Base-by-base conservation (phyloP, 1,284 basidiomycete species). In the Fistulinella staudtii region DNA sequence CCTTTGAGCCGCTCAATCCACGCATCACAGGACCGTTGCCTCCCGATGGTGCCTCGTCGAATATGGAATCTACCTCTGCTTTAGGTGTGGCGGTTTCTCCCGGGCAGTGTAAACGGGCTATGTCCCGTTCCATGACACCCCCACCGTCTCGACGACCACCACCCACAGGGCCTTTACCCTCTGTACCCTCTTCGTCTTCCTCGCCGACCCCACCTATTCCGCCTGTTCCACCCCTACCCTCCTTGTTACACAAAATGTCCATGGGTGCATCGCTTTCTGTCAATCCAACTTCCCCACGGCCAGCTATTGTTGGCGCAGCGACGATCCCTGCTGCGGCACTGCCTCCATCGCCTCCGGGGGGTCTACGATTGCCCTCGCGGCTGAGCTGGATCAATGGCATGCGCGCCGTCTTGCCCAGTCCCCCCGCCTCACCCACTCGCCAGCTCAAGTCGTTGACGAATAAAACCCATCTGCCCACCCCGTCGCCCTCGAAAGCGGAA, bases 321-420 rank as follows among this genome's bases (percentile, higher is more conserved):
- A 10, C 23, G 20, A 52, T 47, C 10, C 39, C 45, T 23, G 29
- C 49, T 13, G 30, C 49, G 13, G 56, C 50, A 46, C 31, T 52
- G 28, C 58, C 61, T 22, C 58, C 59, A 17, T 53, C 61, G 1
- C 46, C 61, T 2, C 57, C 64, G 8, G 61, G 61, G 9, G 60
- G 53, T 18, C 39, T 63, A 13, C 59, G 64, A 29, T 42, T 63
- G 36, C 61, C 61, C 8, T 66, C 63, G 13, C 53, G 61, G 36
- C 53, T 63, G 33, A 63, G 61, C 18, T 64, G 61, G 59, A 47
- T 63, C 37, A 65, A 46, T 24, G 35, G 48, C 13, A 55, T 62
- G 5, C 57, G 58, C 23, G 51, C 49, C 5, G 61, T 48, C n/a
- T 49, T 66, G 17, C 61, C 60, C 3, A 66, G 64, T 34, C 60